These are phyloP conservation scores for Strobilomyces echinocephalus DNA, from an alignment of 768 basidiomycete species.

Conservation along the genomic window DNA sequence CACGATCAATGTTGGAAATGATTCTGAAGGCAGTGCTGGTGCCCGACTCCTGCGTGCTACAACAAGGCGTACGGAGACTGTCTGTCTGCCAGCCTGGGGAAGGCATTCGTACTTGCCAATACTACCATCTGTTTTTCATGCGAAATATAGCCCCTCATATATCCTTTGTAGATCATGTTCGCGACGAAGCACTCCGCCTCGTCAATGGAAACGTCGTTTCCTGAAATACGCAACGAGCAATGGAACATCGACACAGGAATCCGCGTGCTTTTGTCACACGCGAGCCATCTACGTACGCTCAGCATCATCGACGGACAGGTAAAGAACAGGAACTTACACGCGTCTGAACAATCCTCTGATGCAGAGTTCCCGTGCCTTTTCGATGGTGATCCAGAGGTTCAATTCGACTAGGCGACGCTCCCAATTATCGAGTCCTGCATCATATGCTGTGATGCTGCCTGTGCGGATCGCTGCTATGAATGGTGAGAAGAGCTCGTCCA, in stretches of 20 bases:
- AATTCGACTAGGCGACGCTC: conserved; percentile 78
- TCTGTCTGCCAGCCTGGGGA: conserved; percentile 68
- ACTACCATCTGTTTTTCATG: conserved; percentile 96
- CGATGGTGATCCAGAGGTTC: conserved; percentile 81
- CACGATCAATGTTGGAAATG: background rate
- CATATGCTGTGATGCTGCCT: conserved; percentile 79
- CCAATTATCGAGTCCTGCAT: conserved; percentile 64
- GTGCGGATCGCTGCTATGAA: conserved; percentile 74
- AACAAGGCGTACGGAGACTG: conserved; percentile 42
- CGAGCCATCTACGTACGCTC: conserved; percentile 63
- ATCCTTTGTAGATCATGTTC: conserved; percentile 92
- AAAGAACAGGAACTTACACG: conserved; percentile 47
- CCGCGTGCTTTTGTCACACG: conserved; percentile 64
- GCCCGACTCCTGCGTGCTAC: conserved; percentile 14
- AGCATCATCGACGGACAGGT: background rate
- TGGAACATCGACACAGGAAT: conserved; percentile 82
- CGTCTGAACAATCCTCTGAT: conserved; percentile 75
- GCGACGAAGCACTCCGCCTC: conserved; percentile 93
- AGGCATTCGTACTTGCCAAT: conserved; percentile 71
- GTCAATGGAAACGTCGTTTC: conserved; percentile 62
- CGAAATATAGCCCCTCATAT: conserved; percentile 92
- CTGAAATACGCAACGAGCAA: conserved; percentile 65
- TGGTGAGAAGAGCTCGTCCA: conserved; percentile 70
- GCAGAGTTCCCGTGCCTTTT: conserved; percentile 84
- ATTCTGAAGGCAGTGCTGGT: background rate